Conservation (phyloP, 352 stramenopile species). For the Paralagenidium karlingii region DNA sequence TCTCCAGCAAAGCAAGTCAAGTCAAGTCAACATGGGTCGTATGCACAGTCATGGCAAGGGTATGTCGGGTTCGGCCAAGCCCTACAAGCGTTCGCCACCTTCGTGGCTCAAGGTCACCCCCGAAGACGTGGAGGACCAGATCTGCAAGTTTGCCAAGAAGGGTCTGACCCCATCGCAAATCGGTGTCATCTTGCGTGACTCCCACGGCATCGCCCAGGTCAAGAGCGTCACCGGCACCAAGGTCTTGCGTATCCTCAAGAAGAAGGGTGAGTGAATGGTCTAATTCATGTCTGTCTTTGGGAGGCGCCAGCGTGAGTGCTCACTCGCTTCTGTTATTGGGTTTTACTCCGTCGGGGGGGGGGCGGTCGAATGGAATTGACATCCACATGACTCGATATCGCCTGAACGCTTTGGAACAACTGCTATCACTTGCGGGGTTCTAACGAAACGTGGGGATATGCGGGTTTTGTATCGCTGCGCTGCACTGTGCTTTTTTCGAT, state of each 20-base stretch:
- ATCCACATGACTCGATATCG: too few species aligned
- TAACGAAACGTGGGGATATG: conserved; percentile 79
- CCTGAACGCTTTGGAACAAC: too few species aligned
- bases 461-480: conserved; percentile 48
- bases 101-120: conserved; percentile 97
- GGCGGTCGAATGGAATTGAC: too few species aligned
- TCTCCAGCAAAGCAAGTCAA: too few species aligned
- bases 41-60: conserved; percentile 99
- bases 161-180: conserved; percentile 96
- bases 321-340: too few species aligned
- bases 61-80: conserved; percentile 97
- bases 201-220: conserved; percentile 98
- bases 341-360: too few species aligned
- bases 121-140: conserved; percentile 96
- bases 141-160: conserved; percentile 99
- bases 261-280: conserved; percentile 81
- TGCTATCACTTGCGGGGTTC: too few species aligned
- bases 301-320: too few species aligned
- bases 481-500: conserved; percentile 6
- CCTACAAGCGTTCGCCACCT: conserved; percentile 98
- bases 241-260: conserved; percentile 99
- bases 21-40: conserved; percentile 88
- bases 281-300: conserved; percentile 1
- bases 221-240: conserved; percentile 97
- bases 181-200: conserved; percentile 99